Conservation (phyloP, 495 filamentous ascomycete species). For the Penicillium longicatenatum region DNA sequence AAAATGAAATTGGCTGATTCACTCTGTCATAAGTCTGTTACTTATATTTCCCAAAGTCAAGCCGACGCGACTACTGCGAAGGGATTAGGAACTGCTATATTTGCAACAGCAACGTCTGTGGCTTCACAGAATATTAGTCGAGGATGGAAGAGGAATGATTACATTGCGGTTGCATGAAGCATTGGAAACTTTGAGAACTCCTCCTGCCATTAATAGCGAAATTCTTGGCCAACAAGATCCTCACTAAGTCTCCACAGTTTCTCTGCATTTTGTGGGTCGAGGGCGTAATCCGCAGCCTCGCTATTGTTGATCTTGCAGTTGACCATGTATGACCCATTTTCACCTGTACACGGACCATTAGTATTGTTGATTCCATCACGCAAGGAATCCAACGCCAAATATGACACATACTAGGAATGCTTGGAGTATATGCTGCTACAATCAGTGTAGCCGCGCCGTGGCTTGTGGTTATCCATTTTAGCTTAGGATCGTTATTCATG, state of each 20-base stretch:
- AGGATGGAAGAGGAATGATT: not conserved
- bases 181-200: not conserved
- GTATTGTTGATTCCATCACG: not conserved
- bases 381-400: not conserved
- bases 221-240: slow-evolving; percentile 40
- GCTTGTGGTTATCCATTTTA: not conserved
- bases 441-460: slow-evolving; percentile 60
- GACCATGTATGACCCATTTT: slow-evolving; percentile 22
- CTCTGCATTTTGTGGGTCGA: slow-evolving; percentile 37
- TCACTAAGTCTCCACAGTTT: slow-evolving; percentile 46
- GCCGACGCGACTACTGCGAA: not conserved
- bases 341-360: not conserved
- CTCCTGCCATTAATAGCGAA: slow-evolving; percentile 9
- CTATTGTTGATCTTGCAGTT: slow-evolving; percentile 36
- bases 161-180: not conserved
- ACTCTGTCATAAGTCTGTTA: not conserved
- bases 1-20: not conserved
- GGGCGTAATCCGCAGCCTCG: not conserved
- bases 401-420: not conserved
- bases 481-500: not conserved
- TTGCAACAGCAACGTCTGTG: not conserved
- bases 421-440: slow-evolving; percentile 57
- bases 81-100: not conserved
- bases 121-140: not conserved
- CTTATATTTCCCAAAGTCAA: not conserved